Evolutionary conservation across 495 filamentous ascomycete species (phyloP).

Genomic region (Baudoinia panamericana): DNA sequence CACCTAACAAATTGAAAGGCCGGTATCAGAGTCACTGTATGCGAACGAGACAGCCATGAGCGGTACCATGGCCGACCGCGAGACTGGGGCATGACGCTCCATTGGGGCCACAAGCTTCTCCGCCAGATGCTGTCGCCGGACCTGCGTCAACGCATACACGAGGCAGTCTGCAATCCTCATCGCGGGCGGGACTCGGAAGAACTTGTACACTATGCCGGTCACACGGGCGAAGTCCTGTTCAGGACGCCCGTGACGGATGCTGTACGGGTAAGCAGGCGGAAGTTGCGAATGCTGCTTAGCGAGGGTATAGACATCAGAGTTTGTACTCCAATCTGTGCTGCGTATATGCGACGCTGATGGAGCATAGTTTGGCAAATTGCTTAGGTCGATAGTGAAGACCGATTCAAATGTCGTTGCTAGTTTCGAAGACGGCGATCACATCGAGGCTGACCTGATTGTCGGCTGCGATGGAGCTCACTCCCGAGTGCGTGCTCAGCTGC

Average conservation of each 20-base stretch:
- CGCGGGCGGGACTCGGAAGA: not conserved
- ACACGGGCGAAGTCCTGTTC: slow-evolving; percentile 1
- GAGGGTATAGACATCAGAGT: slow-evolving; percentile 2
- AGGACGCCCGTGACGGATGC: not conserved
- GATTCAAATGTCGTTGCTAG: not conserved
- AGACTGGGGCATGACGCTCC: slow-evolving; percentile 9
- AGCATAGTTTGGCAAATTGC: not conserved
- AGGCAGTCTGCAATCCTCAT: not conserved
- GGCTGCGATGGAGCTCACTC: slow-evolving; percentile 5
- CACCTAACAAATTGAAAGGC: not conserved
- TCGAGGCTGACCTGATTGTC: slow-evolving; percentile 1
- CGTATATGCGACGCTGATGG: not conserved
- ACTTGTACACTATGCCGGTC: not conserved
- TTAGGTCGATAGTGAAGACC: not conserved
- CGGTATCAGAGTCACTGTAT: not conserved
- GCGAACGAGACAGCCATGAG: not conserved
- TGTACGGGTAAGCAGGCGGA: slow-evolving; percentile 1
- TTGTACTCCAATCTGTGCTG: not conserved
- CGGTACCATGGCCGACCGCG: not conserved
- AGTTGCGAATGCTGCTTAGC: slow-evolving; percentile 6
- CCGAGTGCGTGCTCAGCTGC: not conserved
- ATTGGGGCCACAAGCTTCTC: not conserved
- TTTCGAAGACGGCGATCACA: slow-evolving; percentile 1
- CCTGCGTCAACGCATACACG: not conserved
- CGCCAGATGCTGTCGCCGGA: not conserved